Conservation (phyloP, 768 basidiomycete genomes). For the Rhodotorula diobovata region DNA sequence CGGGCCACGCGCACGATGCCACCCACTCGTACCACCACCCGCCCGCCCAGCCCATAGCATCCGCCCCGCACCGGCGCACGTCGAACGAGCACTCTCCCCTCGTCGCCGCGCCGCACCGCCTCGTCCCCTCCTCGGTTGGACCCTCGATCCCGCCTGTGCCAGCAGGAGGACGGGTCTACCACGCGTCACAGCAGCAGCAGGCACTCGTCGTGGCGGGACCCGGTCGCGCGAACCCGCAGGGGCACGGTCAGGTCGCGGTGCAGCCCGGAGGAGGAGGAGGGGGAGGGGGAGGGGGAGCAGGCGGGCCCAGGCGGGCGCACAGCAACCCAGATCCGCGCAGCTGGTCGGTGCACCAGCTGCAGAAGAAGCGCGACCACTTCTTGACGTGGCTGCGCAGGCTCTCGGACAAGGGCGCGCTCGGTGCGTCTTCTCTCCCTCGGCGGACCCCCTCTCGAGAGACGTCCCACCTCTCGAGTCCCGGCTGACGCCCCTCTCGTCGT, state of each 20-base stretch:
- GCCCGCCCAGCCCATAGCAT: not conserved
- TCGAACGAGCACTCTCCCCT: not conserved
- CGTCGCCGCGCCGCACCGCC: too few species aligned
- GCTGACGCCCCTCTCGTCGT: too few species aligned
- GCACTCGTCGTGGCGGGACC: too few species aligned
- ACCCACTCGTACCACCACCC: not conserved
- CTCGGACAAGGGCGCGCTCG: not conserved
- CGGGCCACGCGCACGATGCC: too few species aligned
- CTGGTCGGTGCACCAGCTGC: not conserved
- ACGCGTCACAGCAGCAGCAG: too few species aligned
- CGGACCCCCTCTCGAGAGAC: not conserved
- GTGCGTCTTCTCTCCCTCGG: not conserved
- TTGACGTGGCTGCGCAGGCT: not conserved
- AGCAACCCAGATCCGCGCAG: not conserved
- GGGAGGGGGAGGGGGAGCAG: not conserved
- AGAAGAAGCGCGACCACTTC: rapidly evolving
- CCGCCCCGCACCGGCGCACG: not conserved
- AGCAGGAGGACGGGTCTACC: too few species aligned
- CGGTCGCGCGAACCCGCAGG: too few species aligned
- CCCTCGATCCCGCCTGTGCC: too few species aligned
- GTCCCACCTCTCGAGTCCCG: not conserved
- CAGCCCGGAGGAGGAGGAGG: too few species aligned
- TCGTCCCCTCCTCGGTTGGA: too few species aligned
- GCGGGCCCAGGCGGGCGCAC: not conserved
- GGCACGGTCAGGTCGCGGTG: too few species aligned